Conservation (phyloP, 2,329 filamentous ascomycete species). For the Knufia petricola region DNA sequence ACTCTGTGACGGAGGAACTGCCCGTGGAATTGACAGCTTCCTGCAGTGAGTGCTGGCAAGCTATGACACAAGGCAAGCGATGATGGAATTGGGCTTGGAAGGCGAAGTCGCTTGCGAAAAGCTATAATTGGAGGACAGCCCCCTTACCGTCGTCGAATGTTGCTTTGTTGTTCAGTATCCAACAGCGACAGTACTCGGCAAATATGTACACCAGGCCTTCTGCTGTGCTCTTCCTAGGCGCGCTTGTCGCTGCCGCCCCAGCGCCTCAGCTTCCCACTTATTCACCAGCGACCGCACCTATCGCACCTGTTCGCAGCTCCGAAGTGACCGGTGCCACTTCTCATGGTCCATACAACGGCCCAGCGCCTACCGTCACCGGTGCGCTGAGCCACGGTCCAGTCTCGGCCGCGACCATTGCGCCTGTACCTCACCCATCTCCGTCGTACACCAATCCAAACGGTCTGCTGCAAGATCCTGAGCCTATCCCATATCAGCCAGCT, state of each 20-base stretch:
- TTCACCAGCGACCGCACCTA: constrained; percentile 14
- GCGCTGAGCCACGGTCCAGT: not conserved
- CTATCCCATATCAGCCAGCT: not conserved
- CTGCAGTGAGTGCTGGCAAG: not conserved
- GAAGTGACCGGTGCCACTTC: too few relatives aligned
- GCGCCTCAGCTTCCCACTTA: constrained; percentile 13
- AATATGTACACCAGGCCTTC: constrained; percentile 16
- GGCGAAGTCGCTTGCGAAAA: too few relatives aligned
- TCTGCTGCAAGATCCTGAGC: constrained; percentile 26
- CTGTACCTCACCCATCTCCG: not conserved
- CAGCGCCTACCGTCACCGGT: too few relatives aligned
- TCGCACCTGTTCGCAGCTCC: constrained; percentile 37
- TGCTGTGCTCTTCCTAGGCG: constrained; percentile 14
- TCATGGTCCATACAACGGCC: too few relatives aligned
- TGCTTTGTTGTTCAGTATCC: not conserved
- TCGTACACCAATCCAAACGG: not conserved
- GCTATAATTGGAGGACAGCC: not conserved
- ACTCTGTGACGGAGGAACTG: not conserved
- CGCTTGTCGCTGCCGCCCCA: constrained; percentile 17
- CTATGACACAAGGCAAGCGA: too few relatives aligned
- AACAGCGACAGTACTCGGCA: not conserved
- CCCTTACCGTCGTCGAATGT: not conserved
- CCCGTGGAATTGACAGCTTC: not conserved
- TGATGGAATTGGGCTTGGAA: too few relatives aligned
- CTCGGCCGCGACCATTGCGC: constrained; percentile 21